A percentile compares a stretch with the other conserved stretches of the same genome.
Conservation (phyloP, 1,284 basidiomycete species). For the Pseudozyma hubeiensis region DNA sequence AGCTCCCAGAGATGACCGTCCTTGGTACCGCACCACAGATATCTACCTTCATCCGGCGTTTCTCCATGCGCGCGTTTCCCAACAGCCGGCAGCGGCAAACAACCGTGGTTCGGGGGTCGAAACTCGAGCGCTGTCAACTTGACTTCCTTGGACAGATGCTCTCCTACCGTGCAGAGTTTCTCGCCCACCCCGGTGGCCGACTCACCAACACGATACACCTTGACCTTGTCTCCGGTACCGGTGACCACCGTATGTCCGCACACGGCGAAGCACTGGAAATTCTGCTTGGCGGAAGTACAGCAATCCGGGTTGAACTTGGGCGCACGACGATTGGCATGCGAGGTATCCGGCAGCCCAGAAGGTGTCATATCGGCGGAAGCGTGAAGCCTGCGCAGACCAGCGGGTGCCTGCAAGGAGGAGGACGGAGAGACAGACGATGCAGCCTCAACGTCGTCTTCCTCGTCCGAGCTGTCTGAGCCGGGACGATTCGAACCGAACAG, state of each 20-base stretch:
- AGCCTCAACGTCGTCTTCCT: conserved; percentile 33
- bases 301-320: conserved; percentile 47
- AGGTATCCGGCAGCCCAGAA: conserved; percentile 42
- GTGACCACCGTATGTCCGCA: conserved; percentile 51
- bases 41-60: conserved; percentile 53
- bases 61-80: conserved; percentile 38
- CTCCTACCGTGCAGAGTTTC: conserved; percentile 54
- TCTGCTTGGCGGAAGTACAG: conserved; percentile 32
- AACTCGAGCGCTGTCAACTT: conserved; percentile 56
- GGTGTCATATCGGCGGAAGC: conserved; percentile 37
- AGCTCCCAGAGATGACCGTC: conserved; percentile 62
- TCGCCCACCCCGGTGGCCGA: conserved; percentile 37
- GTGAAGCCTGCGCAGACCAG: conserved; percentile 26
- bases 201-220: conserved; percentile 55
- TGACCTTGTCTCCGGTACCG: conserved; percentile 55
- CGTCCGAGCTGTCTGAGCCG: conserved; percentile 39
- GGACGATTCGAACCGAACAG: conserved; percentile 6
- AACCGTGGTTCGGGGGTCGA: conserved; percentile 39
- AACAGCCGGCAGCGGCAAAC: conserved; percentile 18
- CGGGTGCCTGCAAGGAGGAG: conserved; percentile 27
- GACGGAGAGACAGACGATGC: conserved; percentile 24
- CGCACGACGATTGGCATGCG: conserved; percentile 46
- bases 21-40: conserved; percentile 64
- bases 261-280: conserved; percentile 49
- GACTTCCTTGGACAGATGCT: conserved; percentile 48